Base-by-base conservation (phyloP, 495 filamentous ascomycete genomes). In the Daldinia bambusicola region DNA sequence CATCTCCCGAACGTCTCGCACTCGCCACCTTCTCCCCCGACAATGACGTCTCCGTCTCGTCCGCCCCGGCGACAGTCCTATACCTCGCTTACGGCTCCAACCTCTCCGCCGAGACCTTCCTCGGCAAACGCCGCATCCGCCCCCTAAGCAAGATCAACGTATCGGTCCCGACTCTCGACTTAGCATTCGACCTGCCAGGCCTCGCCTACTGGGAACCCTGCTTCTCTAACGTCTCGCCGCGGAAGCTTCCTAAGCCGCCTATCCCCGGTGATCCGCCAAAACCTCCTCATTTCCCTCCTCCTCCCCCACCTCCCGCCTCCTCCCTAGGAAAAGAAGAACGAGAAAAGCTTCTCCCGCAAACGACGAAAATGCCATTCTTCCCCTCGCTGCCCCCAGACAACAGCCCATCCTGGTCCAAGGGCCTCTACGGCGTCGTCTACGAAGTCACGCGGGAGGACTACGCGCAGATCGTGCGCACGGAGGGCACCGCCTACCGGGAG, bases 31-130 rank as follows among this genome's bases (percentile, higher is more conserved):
- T 58, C 48, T 57, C 64, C 34, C 40, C 53, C 32, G 60, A 73
- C 9, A 9, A 56, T 26, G 26, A 26, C 26, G 26, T 26, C 26
- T 3, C 56, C 22, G 26, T 26, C 26, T 53, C 56, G 6, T 66
- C 75, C 14, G 9, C 69, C 1, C 55, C 60, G 13, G 92, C 92
- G 2, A 93, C 92, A 2, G 83, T 97, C 55, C 85, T 97, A 51
- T 99, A 98, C 81, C 88, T 99, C 10, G 95, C 95, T 41, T 99
- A 99, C 72, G 95, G 95, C 68, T 97, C 94, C 55, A 99, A 98
- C 77, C 86, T 99, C 62, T 85, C 82, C 57, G 84, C 89, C 16
- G 77, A 90, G 74, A 93, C 91, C 0, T 97, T 98, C 77, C 85
- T 87, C 31, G 92, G 90, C 52, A 79, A 70, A 34, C 89, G 94